Evolutionary conservation across 495 filamentous ascomycete genomes (phyloP).

Genomic region (Patellaria atrata): DNA sequence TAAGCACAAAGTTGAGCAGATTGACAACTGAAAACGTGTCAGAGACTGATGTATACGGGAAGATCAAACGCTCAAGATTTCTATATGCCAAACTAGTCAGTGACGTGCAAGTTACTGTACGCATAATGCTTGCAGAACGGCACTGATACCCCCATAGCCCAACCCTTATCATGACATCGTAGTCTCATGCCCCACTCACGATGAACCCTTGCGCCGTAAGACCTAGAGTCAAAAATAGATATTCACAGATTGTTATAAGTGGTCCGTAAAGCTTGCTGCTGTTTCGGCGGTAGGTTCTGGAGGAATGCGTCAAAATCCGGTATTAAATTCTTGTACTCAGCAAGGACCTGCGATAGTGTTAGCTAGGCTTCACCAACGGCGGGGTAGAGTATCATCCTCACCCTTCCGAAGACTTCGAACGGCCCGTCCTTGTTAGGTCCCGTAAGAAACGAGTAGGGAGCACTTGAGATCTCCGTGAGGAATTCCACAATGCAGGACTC

Average conservation of each 20-base stretch:
- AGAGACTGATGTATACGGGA: too few species aligned
- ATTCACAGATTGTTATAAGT: slow-evolving; percentile 17
- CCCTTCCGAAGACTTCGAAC: slow-evolving; percentile 33
- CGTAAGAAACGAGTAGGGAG: slow-evolving; percentile 50
- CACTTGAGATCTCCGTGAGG: slow-evolving; percentile 60
- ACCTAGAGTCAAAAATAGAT: slow-evolving; percentile 1
- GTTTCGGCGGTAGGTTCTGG: slow-evolving; percentile 41
- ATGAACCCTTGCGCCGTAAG: slow-evolving; percentile 9
- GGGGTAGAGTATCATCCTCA: slow-evolving; percentile 22
- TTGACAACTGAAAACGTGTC: too few species aligned
- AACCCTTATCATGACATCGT: slow-evolving; percentile 2
- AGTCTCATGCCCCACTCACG: slow-evolving; percentile 1
- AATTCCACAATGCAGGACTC: slow-evolving; percentile 69
- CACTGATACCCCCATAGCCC: too few species aligned
- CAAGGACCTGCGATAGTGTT: slow-evolving; percentile 39
- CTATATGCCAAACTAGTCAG: too few species aligned
- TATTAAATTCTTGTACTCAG: slow-evolving; percentile 73
- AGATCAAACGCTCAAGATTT: too few species aligned
- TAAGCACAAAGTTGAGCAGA: too few species aligned
- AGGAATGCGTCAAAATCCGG: slow-evolving; percentile 74
- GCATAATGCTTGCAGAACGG: too few species aligned
- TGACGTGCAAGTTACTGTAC: too few species aligned
- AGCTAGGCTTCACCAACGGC: slow-evolving; percentile 2
- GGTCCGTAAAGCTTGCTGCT: slow-evolving; percentile 12
- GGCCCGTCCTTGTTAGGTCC: slow-evolving; percentile 37